A percentile compares a stretch with the other conserved stretches of the same genome.
Evolutionary conservation across 805 yeast species (phyloP).

Genomic region (Brettanomyces naardenensis): DNA sequence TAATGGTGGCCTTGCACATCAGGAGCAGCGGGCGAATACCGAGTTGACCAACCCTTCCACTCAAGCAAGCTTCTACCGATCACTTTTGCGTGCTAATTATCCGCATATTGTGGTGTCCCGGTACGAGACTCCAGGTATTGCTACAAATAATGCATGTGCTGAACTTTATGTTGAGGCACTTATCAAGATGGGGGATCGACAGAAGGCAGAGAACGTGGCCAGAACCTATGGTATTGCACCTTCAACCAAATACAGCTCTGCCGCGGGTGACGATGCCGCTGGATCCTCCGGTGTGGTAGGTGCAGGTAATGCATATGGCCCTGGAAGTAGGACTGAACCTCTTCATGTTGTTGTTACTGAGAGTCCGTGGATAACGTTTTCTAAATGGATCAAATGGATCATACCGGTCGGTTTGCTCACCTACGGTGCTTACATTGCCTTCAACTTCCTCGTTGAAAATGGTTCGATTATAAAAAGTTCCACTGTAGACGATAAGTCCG

Average conservation of each 20-base stretch:
- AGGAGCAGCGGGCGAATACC: conserved; percentile 83
- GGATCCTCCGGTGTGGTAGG: not conserved
- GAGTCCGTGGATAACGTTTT: conserved; percentile 64
- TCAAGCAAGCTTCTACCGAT: conserved; percentile 80
- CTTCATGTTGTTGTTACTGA: conserved; percentile 91
- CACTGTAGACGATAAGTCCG: conserved; percentile 67
- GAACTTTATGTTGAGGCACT: conserved; percentile 75
- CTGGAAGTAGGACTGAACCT: conserved; percentile 73
- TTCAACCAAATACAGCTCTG: conserved; percentile 4
- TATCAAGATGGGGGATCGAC: conserved; percentile 64
- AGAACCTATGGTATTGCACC: conserved; percentile 29
- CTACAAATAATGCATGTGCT: conserved; percentile 72
- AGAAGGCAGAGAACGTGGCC: conserved; percentile 67
- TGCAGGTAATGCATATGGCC: conserved; percentile 5
- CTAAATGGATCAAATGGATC: conserved; percentile 86
- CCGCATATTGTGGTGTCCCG: conserved; percentile 97
- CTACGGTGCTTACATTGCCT: conserved; percentile 73
- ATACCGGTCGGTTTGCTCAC: conserved; percentile 73
- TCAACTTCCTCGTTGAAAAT: conserved; percentile 73
- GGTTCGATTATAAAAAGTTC: conserved; percentile 72
- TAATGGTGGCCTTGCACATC: conserved; percentile 34
- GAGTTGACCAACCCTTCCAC: conserved; percentile 57
- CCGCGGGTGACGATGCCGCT: conserved; percentile 6
- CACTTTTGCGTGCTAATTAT: conserved; percentile 68
- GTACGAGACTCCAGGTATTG: conserved; percentile 91